Base-by-base conservation (phyloP, 2,329 filamentous ascomycete species). In the Neoscytalidium dimidiatum region DNA sequence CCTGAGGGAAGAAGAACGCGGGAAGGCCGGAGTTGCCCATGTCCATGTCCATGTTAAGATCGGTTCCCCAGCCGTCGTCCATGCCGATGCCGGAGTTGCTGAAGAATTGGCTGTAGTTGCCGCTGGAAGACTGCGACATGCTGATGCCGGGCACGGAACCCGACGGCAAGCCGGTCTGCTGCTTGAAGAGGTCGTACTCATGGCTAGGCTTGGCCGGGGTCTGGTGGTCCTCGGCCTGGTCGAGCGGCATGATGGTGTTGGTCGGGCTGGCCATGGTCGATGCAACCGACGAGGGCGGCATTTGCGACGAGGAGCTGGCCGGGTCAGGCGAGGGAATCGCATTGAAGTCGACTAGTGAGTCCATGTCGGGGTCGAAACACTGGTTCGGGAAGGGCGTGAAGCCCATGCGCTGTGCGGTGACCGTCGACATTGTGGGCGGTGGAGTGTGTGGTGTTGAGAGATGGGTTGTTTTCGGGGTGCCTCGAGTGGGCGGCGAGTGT, bases 101-200 rank as follows among this genome's bases (percentile, higher is more conserved):
- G 72, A 83, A 84, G 51, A 85, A 71, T 52, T 71, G 68, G 43
- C 23, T 33, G 68, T 61, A 49, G 64, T 72, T 82, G 68, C 75
- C 77, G 11, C 71, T 64, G 69, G 72, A 72, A 17, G 51, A 82
- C 74, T 90, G 85, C 77, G 91, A 93, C 62, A 64, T 64, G 43
- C 53, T 29, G 71, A 95, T 86, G 38, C 91, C 90, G 74, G 95
- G 86, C 13, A 94, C 83, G 61, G 92, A 94, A 67, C 93, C 93
- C 1, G 92, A 90, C 0, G 95, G 92, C 31, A 97, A 88, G 68
- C 94, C 93, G 3, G 95, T 97, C 82, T 97, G 94, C 77, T 99
- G 95, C 81, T 92, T 92, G 82, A 97, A 96, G 74, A 92, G 88
- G 73, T 93, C 92, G 83, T 98, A 98, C 79, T 96, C 92, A 81